Evolutionary conservation across 768 basidiomycete genomes (phyloP), one percentile per base, ranked within the genome.

Genomic region (Kwoniella sp.): DNA sequence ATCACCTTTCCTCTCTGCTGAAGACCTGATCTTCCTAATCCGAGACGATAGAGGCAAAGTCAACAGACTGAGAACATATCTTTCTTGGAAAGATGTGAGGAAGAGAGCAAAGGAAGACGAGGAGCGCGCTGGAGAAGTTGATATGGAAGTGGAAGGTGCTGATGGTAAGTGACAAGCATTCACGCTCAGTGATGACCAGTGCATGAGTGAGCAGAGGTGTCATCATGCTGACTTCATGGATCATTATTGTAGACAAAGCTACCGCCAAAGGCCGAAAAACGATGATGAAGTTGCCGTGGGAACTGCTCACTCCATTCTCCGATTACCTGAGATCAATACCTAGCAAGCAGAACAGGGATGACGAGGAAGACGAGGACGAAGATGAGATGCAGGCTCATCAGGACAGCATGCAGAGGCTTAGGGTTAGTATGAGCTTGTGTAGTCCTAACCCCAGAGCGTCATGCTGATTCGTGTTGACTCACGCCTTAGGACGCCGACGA

Each of bases 71-170:
- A 82, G 92, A 33, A 95, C 91, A 10, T 98, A 96, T 75, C 85
- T 98, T 24, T 91, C 90, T 0, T 98, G 94, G 94, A 96, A 95
- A 74, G 94, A 96, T 69, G 94, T 97, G 19, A 86, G 94, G 15
- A 96, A 95, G 73, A 90, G 92, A 64, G 92, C 92, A 4, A 95
- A 95, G 77, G 91, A 96, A 72, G 24, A 90, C 46, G 91, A 89
- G 10, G 90, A 90, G 86, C 1, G 90, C 86, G 26, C 68, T 25
- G 88, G 90, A 4, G 92, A 92, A 74, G 87, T 93, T 68, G 92
- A 94, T 57, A 44, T 36, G 17, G 67, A 60, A 51, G 47, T 84
- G 26, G 49, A 57, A 10, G 36, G 48, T 30, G 21, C 33, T 7
- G 37, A 33, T 30, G 29, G 51, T 52, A 86, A 37, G 64, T 61